Evolutionary conservation across 257 asterid genomes (phyloP), one percentile per base, ranked within the genome.

Genomic region (Penstemon barbatus): DNA sequence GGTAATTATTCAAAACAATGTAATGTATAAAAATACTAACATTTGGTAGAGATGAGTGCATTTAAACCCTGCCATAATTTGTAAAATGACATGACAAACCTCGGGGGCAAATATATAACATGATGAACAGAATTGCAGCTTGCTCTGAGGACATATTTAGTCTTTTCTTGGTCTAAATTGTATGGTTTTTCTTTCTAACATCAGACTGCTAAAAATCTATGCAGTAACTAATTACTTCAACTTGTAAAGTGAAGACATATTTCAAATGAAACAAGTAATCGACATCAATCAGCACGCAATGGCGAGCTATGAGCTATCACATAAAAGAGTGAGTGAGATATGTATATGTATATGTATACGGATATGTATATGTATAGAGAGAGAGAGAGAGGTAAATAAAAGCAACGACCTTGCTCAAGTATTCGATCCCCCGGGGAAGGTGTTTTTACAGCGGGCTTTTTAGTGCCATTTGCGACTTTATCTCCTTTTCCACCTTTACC

Each of bases 401-500:
- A 62, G 67, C 48, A 61, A 68, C 75, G 58, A 87, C 97, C 97
- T 82, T 82, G 74, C 38, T 82, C 94, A 39, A 85, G 82, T 75
- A 76, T 82, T 68, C 74, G 80, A 66, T 83, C 92, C 52, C 42
- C 57, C 1, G 89, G 74, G 6, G 82, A 70, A 53, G 86, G 75
- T 52, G 73, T 80, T 78, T 92, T 92, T 51, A 72, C 70, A 11
- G 75, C 64, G 71, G 85, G 15, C 43, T 83, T 81, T 75, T 83
- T 85, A 58, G 80, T 66, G 71, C 79, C 91, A 59, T 75, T 79
- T 51, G 85, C 79, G 61, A 59, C 36, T 71, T 82, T 86, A 65
- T 74, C 92, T 65, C 85, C 95, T 80, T 86, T 92, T 43, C 87
- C 87, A 50, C 83, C 81, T 82, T 83, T 77, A 74, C 67, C 80